Percentiles rank a stretch among this genome's conserved stretches.
phyloP scores from a whole-genome alignment of 805 yeast species.

The Cyberlindnera suaveolens region DNA sequence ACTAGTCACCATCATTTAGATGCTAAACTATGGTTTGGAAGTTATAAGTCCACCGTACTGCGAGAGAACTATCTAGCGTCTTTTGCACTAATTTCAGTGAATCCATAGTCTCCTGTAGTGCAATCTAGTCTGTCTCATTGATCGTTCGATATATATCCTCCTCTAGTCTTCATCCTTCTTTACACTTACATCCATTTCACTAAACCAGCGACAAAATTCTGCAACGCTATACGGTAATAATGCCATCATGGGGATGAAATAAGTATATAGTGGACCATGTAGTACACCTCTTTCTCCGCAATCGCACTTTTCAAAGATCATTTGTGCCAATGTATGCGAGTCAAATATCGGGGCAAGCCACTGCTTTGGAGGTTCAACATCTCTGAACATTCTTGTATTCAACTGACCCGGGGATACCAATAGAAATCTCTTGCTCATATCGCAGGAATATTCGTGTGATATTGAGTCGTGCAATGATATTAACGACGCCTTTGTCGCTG shows the following conservation, averaged over 20 bases:
- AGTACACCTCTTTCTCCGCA: conserved; percentile 67
- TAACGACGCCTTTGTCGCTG: conserved; percentile 81
- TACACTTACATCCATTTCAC: conserved; percentile 57
- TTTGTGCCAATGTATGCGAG: conserved; percentile 49
- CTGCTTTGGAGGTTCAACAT: conserved; percentile 66
- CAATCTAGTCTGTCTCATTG: background rate
- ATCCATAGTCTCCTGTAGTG: background rate
- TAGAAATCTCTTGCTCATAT: conserved; percentile 59
- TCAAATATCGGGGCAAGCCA: conserved; percentile 75
- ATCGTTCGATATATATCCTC: too few relatives aligned
- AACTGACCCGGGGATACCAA: conserved; percentile 83
- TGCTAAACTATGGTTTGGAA: too few relatives aligned
- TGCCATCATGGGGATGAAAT: conserved; percentile 61
- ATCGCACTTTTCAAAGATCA: conserved; percentile 47
- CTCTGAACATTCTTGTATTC: conserved; percentile 67
- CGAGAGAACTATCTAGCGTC: too few relatives aligned
- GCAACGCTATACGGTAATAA: conserved; percentile 58
- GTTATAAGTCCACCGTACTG: too few relatives aligned
- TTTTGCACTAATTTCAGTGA: too few relatives aligned
- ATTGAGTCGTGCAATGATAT: conserved; percentile 80
- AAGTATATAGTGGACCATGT: conserved; percentile 67
- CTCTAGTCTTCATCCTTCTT: background rate
- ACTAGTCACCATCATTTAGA: too few relatives aligned
- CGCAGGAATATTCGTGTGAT: conserved; percentile 57
- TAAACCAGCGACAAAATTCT: conserved; percentile 35